phyloP scores from a whole-genome alignment of 1,284 basidiomycete genomes.

The Xanthoconium separans region DNA sequence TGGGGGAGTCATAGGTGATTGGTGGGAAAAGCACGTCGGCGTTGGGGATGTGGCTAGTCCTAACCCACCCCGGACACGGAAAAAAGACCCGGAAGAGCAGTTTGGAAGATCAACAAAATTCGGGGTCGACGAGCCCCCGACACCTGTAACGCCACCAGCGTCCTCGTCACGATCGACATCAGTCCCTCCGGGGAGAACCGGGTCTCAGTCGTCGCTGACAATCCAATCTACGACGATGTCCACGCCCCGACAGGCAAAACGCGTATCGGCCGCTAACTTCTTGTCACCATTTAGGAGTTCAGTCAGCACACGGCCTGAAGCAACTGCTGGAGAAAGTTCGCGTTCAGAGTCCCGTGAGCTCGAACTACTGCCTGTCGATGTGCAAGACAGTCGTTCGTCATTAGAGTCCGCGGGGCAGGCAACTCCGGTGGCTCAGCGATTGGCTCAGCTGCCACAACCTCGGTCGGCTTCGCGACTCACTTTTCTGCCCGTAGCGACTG shows the following conservation, averaged over 20 bases:
- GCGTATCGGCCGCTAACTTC: conserved; percentile 25
- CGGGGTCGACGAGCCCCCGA: conserved; percentile 16
- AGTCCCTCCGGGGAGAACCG: conserved; percentile 9
- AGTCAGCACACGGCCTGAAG: conserved; percentile 10
- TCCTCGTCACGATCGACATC: conserved; percentile 7
- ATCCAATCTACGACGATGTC: conserved; percentile 15
- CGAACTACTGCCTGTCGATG: conserved; percentile 28
- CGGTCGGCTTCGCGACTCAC: conserved; percentile 23
- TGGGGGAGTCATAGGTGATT: conserved; percentile 55
- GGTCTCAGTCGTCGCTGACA: conserved; percentile 28
- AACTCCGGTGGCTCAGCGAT: conserved; percentile 12
- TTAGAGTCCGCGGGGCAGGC: conserved; percentile 13
- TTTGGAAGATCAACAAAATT: conserved; percentile 21
- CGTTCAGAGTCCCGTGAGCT: conserved; percentile 17
- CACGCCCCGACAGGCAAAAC: conserved; percentile 22
- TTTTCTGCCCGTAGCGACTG: conserved; percentile 14
- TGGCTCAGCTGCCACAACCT: conserved; percentile 6
- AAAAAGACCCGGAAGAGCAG: conserved; percentile 35
- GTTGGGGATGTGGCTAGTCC: conserved; percentile 52
- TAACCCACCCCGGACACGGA: conserved; percentile 23
- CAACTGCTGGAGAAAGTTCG: conserved; percentile 12
- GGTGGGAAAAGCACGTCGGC: conserved; percentile 76
- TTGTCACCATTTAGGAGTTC: conserved; percentile 30
- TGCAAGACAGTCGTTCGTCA: conserved; percentile 22
- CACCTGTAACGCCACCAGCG: not conserved